Percentiles rank a stretch among this genome's conserved stretches.
Evolutionary conservation across 2,329 filamentous ascomycete genomes (phyloP).

Genomic region (Claviceps sp.): DNA sequence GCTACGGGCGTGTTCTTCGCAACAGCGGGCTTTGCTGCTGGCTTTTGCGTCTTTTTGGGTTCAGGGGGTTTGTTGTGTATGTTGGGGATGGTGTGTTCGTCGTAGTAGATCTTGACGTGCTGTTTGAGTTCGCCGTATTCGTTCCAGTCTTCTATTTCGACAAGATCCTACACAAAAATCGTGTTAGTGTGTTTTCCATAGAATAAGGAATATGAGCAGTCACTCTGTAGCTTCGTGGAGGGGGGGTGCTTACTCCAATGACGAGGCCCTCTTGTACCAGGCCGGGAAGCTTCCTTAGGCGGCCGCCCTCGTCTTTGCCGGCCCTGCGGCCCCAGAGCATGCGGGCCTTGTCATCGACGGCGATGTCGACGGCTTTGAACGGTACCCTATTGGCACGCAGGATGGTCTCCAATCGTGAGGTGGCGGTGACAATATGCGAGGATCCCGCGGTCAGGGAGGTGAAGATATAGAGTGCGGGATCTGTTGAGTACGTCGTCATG

Average conservation of each 20-base stretch:
- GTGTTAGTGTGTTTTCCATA: neutral
- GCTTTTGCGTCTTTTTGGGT: constrained; percentile 17
- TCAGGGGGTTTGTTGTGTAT: constrained; percentile 38
- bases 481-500: constrained; percentile 37
- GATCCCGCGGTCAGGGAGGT: constrained; percentile 92
- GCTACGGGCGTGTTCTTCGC: constrained; percentile 8
- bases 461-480: constrained; percentile 79
- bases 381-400: constrained; percentile 87
- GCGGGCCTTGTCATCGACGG: constrained; percentile 76
- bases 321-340: constrained; percentile 79
- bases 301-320: constrained; percentile 52
- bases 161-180: constrained; percentile 53
- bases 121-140: constrained; percentile 92
- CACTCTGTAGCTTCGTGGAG: neutral
- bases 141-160: constrained; percentile 97
- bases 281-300: constrained; percentile 66
- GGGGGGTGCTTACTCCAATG: constrained; percentile 54
- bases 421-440: constrained; percentile 91
- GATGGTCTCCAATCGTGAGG: constrained; percentile 90
- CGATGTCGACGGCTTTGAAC: constrained; percentile 84
- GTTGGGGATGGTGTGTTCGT: constrained; percentile 45
- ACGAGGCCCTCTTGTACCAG: constrained; percentile 79
- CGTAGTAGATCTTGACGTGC: constrained; percentile 58
- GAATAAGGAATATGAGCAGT: neutral
- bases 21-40: constrained; percentile 14